phyloP scores from a whole-genome alignment of 768 basidiomycete species.

The Boletus huronensis region DNA sequence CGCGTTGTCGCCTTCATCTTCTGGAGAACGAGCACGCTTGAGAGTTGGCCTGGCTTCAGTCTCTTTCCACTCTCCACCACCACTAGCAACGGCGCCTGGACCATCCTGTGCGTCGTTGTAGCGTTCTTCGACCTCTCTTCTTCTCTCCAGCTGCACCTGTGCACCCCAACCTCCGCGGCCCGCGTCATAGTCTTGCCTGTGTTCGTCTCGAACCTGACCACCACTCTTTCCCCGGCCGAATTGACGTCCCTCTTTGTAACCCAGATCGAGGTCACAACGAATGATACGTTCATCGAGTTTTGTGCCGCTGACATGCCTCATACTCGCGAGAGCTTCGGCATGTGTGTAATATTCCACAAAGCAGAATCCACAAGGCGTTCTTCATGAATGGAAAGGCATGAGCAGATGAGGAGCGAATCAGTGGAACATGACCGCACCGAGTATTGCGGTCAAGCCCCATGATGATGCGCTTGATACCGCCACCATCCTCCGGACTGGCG shows the following conservation, averaged over 20 bases:
- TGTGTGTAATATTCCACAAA: slow-evolving; percentile 97
- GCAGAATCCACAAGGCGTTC: slow-evolving; percentile 93
- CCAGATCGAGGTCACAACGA: slow-evolving; percentile 94
- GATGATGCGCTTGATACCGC: slow-evolving; percentile 89
- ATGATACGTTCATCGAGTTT: slow-evolving; percentile 99
- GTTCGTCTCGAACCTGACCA: slow-evolving; percentile 95
- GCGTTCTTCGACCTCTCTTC: slow-evolving; percentile 81
- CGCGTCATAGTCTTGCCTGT: slow-evolving; percentile 93
- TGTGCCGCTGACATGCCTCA: slow-evolving; percentile 95
- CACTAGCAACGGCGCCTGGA: slow-evolving; percentile 76
- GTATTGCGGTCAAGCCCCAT: slow-evolving; percentile 93
- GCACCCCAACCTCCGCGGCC: slow-evolving; percentile 96
- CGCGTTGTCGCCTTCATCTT: slow-evolving; percentile 63
- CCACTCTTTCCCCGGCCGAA: slow-evolving; percentile 97
- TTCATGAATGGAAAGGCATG: slow-evolving; percentile 29
- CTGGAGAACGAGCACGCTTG: slow-evolving; percentile 75
- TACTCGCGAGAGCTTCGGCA: slow-evolving; percentile 84
- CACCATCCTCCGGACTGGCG: slow-evolving; percentile 79
- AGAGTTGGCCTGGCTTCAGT: slow-evolving; percentile 45
- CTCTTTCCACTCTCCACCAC: slow-evolving; percentile 85
- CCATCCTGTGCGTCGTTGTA: slow-evolving; percentile 80
- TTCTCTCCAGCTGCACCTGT: slow-evolving; percentile 75
- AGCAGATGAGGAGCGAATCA: neutral
- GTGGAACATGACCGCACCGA: slow-evolving; percentile 45
- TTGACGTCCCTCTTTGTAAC: slow-evolving; percentile 94